Percentiles rank a stretch among this genome's conserved stretches.
phyloP scores from a whole-genome alignment of 75 land plant genomes.

The Ceratopteris richardii region DNA sequence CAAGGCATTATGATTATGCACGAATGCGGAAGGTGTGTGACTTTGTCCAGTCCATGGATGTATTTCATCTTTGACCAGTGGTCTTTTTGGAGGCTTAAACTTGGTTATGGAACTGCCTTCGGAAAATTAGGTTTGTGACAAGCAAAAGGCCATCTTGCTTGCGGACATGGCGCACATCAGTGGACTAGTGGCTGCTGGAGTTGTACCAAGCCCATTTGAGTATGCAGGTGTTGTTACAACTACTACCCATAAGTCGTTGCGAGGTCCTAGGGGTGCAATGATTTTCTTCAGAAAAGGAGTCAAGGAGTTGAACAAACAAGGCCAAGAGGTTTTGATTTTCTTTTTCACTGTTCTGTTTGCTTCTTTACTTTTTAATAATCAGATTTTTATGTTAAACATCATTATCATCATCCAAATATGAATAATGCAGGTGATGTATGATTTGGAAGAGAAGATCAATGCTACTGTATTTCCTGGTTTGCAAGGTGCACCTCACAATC shows the following conservation, averaged over 20 bases:
- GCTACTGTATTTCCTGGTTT: conserved; percentile 92
- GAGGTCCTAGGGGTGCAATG: conserved; percentile 98
- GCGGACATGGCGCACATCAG: conserved; percentile 43
- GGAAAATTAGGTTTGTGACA: conserved; percentile 26
- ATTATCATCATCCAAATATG: conserved; percentile 46
- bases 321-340: conserved; percentile 60
- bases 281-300: conserved; percentile 91
- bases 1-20: conserved; percentile 75
- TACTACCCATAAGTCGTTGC: conserved; percentile 90
- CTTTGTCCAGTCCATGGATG: not conserved
- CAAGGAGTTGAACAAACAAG: conserved; percentile 83
- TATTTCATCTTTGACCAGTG: too few species aligned
- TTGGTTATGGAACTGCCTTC: too few species aligned
- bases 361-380: not conserved
- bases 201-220: conserved; percentile 66
- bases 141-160: conserved; percentile 27
- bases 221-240: conserved; percentile 89
- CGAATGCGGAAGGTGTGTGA: conserved; percentile 53
- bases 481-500: conserved; percentile 99
- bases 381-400: too few species aligned
- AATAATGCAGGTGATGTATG: conserved; percentile 29
- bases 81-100: too few species aligned
- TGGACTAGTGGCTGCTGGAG: conserved; percentile 27
- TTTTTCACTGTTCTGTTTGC: too few species aligned
- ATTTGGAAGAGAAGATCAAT: conserved; percentile 89